A percentile compares a stretch with the other conserved stretches of the same genome.
Evolutionary conservation across 2,329 filamentous ascomycete genomes (phyloP).

Genomic region (Parascedosporium putredinis): DNA sequence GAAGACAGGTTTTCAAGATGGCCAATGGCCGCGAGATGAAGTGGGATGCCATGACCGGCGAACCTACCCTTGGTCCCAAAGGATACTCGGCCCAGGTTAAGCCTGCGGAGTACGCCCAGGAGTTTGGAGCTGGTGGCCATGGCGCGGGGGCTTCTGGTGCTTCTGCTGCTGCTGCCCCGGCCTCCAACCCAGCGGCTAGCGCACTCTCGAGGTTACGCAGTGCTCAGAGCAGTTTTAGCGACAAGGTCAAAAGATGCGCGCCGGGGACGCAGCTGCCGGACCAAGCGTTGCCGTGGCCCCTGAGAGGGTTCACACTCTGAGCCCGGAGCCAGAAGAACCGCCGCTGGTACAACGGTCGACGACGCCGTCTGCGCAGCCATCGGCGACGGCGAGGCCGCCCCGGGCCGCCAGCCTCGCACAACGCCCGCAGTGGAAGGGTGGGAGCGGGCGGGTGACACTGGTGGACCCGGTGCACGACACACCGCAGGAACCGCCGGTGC

Average conservation of each 20-base stretch:
- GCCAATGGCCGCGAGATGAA: slow-evolving; percentile 27
- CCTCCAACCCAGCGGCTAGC: slow-evolving; percentile 15
- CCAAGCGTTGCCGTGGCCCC: background rate
- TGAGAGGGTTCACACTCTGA: background rate
- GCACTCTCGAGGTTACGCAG: slow-evolving; percentile 9
- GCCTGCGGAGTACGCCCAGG: slow-evolving; percentile 36
- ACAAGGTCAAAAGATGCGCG: slow-evolving; percentile 33
- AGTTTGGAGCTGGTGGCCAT: slow-evolving; percentile 17
- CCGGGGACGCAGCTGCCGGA: background rate
- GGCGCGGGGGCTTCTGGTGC: too few relatives aligned
- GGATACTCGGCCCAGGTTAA: slow-evolving; percentile 47
- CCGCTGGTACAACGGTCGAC: background rate
- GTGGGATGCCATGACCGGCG: slow-evolving; percentile 59
- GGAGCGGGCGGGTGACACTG: slow-evolving; percentile 56
- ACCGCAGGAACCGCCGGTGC: slow-evolving; percentile 42
- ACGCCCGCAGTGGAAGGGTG: slow-evolving; percentile 59
- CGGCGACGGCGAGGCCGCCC: background rate
- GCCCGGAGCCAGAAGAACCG: slow-evolving; percentile 1
- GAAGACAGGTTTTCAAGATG: slow-evolving; percentile 12
- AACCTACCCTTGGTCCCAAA: slow-evolving; percentile 46
- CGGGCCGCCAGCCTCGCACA: slow-evolving; percentile 6
- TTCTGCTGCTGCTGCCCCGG: too few relatives aligned
- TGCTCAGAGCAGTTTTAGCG: slow-evolving; percentile 26
- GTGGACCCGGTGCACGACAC: slow-evolving; percentile 56
- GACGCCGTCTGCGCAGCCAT: background rate